These are phyloP conservation scores for Yamadazyma philogaea DNA, from an alignment of 805 yeast species.

Conservation along the genomic window DNA sequence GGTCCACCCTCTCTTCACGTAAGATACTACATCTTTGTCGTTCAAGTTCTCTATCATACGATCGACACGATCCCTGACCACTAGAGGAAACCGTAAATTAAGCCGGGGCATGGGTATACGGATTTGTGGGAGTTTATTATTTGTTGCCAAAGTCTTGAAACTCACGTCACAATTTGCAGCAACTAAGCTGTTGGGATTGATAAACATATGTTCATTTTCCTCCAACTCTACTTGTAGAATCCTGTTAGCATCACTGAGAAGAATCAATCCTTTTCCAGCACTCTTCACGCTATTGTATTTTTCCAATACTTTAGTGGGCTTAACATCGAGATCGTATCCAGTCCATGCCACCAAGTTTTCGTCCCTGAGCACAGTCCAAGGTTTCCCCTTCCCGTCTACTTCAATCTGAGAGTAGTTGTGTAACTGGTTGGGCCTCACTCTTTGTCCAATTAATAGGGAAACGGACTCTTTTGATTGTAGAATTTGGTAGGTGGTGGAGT, in stretches of 20 bases:
- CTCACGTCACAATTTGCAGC: slow-evolving; percentile 24
- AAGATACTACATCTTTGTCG: neutral
- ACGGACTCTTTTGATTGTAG: slow-evolving; percentile 17
- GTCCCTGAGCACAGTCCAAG: slow-evolving; percentile 41
- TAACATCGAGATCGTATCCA: slow-evolving; percentile 33
- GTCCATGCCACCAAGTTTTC: slow-evolving; percentile 46
- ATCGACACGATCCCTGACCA: neutral
- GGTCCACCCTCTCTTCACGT: neutral
- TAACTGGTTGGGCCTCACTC: slow-evolving; percentile 13
- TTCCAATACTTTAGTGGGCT: slow-evolving; percentile 15
- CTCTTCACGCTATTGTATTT: slow-evolving; percentile 26
- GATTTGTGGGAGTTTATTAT: slow-evolving; percentile 5
- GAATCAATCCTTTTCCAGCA: slow-evolving; percentile 39
- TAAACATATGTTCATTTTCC: slow-evolving; percentile 35
- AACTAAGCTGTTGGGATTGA: slow-evolving; percentile 39
- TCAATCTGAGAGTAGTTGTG: slow-evolving; percentile 37
- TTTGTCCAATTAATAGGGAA: slow-evolving; percentile 31
- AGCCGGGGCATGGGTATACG: neutral
- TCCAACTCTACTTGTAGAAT: slow-evolving; percentile 33
- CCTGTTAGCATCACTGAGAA: slow-evolving; percentile 39
- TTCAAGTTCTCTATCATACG: neutral
- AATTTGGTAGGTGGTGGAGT: slow-evolving; percentile 14
- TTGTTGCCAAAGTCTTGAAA: slow-evolving; percentile 8
- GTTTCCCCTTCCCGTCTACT: slow-evolving; percentile 33
- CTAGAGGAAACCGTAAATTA: neutral